Evolutionary conservation across 2,329 filamentous ascomycete species (phyloP), one percentile per base, ranked within the genome.

Genomic region (Aspergillus proliferans): DNA sequence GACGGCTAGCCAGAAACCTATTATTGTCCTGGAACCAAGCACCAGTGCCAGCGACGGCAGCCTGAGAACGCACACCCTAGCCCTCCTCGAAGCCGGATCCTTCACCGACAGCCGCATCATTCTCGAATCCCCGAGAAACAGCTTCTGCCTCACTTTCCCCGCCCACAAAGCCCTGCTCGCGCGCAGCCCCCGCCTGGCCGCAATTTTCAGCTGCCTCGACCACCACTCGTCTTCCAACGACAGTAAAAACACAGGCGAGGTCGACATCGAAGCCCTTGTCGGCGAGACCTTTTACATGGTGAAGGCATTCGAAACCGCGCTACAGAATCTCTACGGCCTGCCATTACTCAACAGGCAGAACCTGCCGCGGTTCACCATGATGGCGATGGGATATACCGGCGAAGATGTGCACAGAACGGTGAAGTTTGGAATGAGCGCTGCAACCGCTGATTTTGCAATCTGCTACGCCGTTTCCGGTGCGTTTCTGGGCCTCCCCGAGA

Each of bases 381-480:
- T 49, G 3, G 42, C 44, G 3, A 39, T 58, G 2, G 55, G 52
- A 2, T 59, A 58, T 26, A 43, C 43, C 8, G 38, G 47, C 12
- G 46, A 54, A 12, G 48, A 21, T 15, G 18, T 36, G 22, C 42
- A 28, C 2, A 19, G 10, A 30, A 26, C 47, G 2, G 46, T 47
- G 15, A 46, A 52, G 2, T 57, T 56, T 19, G 48, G 52, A 7
- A 33, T 59, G 24, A 57, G 50, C 18, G 49, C 43, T 10, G 57
- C 58, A 9, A 57, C 57, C 48, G 54, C 60, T 18, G 61, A 66
- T 24, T 56, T 69, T 28, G 57, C 60, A 12, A 34, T 68, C 6
- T 66, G 60, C 47, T 69, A 69, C 47, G 61, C 58, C 14, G 50
- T 56, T 2, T 57, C 58, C 0, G 66, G 66, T 1, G 59, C 61